Conservation (phyloP, 1,284 basidiomycete species). For the Austropuccinia psidii region DNA sequence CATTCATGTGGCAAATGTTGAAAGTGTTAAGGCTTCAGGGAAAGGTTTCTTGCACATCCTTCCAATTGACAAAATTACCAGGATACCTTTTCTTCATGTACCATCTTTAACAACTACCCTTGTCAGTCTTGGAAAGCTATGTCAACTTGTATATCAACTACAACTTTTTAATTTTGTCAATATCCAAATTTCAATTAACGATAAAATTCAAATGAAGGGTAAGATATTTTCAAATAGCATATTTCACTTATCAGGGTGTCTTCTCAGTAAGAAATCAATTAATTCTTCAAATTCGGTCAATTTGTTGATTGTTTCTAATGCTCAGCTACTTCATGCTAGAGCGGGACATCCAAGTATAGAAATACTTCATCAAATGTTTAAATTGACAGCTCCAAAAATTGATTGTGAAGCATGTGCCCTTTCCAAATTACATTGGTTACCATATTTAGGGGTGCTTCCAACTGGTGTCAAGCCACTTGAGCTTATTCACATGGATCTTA, state of each 20-base stretch:
- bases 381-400: neutral
- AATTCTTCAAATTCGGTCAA: neutral
- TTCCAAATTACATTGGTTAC: neutral
- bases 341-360: neutral
- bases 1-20: neutral
- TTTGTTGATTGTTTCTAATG: neutral
- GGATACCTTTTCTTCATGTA: neutral
- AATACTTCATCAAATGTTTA: neutral
- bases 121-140: neutral
- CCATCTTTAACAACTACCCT: neutral
- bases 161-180: no score
- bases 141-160: neutral
- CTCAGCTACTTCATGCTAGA: neutral
- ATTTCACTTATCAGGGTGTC: no score
- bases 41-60: neutral
- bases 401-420: conserved; percentile 2
- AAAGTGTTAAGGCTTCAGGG: neutral
- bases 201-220: neutral
- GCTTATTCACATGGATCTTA: neutral
- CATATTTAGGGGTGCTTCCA: neutral
- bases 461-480: neutral
- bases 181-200: no score
- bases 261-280: neutral
- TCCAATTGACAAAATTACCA: neutral
- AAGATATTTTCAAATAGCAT: neutral